These are phyloP conservation scores for Protostelium mycophagum DNA, from an alignment of 78 protist genomes.

Conservation along the genomic window DNA sequence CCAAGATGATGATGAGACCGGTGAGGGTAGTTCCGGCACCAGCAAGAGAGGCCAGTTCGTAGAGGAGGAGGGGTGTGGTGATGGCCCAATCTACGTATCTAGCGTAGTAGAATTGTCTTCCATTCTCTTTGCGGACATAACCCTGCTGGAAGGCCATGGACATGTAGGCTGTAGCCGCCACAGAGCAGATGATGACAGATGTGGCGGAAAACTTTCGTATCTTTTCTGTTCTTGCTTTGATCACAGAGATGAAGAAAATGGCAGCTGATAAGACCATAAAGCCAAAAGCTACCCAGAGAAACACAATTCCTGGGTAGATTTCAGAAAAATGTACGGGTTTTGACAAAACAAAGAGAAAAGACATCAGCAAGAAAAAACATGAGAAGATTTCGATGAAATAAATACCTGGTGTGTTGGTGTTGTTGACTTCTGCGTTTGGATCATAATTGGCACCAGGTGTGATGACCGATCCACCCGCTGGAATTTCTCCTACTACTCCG, in stretches of 20 bases:
- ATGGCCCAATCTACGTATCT: background rate
- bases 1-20: background rate
- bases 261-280: background rate
- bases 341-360: no score
- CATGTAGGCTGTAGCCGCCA: background rate
- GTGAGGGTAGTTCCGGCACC: background rate
- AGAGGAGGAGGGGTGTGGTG: background rate
- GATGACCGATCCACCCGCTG: background rate
- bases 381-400: no score
- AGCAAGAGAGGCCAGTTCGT: background rate
- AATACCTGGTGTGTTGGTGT: background rate
- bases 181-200: background rate
- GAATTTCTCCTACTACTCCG: background rate
- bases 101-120: background rate
- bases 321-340: no score
- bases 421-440: background rate
- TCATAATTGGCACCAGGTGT: background rate
- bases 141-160: background rate
- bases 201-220: background rate
- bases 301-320: background rate
- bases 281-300: background rate
- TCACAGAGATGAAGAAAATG: background rate
- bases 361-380: no score
- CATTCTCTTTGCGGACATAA: background rate
- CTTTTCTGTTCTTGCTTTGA: background rate